Evolutionary conservation across 192 early-diverging fungal genomes (phyloP).

Genomic region (Podila minutissima): DNA sequence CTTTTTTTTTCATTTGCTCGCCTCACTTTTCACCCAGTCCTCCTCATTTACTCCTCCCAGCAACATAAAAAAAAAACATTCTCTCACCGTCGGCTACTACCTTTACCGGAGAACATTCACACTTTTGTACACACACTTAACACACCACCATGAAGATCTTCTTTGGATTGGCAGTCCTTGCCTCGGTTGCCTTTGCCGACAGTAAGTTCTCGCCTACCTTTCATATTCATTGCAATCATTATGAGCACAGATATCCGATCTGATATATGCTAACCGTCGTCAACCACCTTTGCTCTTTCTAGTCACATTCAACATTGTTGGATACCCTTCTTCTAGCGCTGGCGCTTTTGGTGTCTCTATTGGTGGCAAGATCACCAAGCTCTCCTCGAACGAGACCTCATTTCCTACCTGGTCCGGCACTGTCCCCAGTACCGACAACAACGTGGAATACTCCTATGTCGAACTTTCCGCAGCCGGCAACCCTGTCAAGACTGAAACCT

Average conservation of each 20-base stretch:
- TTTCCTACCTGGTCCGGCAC: conserved; percentile 12
- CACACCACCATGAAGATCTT: conserved; percentile 15
- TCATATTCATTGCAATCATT: background rate
- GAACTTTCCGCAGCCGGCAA: background rate
- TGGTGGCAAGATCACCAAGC: background rate
- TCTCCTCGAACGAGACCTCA: background rate
- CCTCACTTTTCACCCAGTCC: too few relatives aligned
- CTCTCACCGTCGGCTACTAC: too few relatives aligned
- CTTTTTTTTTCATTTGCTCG: too few relatives aligned
- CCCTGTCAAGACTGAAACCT: conserved; percentile 5
- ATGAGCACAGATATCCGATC: background rate
- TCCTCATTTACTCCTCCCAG: too few relatives aligned
- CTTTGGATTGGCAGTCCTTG: conserved; percentile 1
- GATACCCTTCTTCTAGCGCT: conserved; percentile 5
- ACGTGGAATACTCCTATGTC: conserved; percentile 15
- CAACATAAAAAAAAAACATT: too few relatives aligned
- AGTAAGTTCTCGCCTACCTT: conserved; percentile 3
- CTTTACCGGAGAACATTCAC: background rate
- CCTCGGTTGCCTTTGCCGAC: conserved; percentile 18
- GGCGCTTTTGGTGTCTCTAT: conserved; percentile 15
- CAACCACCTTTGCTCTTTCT: background rate
- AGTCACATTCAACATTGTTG: conserved; percentile 26
- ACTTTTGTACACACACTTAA: background rate
- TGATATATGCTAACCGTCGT: background rate
- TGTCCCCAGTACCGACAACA: conserved; percentile 3